A percentile compares a stretch with the other conserved stretches of the same genome.
Evolutionary conservation across 2,329 filamentous ascomycete species (phyloP).

Genomic region (Seiridium cupressi): DNA sequence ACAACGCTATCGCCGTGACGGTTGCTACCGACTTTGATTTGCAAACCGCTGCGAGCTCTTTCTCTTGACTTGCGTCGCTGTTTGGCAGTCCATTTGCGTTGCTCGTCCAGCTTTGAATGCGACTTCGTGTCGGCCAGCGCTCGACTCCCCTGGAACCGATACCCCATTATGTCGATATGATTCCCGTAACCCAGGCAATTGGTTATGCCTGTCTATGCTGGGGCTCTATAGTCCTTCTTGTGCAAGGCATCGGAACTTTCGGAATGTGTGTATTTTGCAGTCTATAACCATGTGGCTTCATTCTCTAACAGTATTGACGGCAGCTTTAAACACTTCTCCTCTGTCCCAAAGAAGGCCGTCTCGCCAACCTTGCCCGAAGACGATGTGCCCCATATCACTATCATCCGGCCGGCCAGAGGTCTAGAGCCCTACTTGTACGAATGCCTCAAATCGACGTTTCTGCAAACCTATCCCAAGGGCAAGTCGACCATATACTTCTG

Average conservation of each 20-base stretch:
- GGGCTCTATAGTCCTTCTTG: conserved; percentile 48
- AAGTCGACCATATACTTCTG: conserved; percentile 82
- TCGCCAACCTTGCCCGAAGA: conserved; percentile 48
- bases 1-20: too few species aligned
- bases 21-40: too few species aligned
- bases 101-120: too few species aligned
- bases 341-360: conserved; percentile 43
- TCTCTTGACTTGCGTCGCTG: too few species aligned
- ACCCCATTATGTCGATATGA: conserved; percentile 20
- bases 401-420: conserved; percentile 92
- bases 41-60: too few species aligned
- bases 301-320: conserved; percentile 2
- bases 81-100: too few species aligned
- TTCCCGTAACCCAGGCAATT: conserved; percentile 23
- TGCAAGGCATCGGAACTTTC: conserved; percentile 55
- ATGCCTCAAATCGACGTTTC: conserved; percentile 83
- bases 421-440: conserved; percentile 88
- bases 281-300: not conserved
- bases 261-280: conserved; percentile 43
- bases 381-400: conserved; percentile 76
- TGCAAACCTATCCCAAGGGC: conserved; percentile 73
- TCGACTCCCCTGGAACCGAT: not conserved
- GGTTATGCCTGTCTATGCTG: conserved; percentile 52
- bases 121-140: not conserved
- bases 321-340: conserved; percentile 55